A percentile compares a stretch with the other conserved stretches of the same genome.
Evolutionary conservation across 2,329 filamentous ascomycete genomes (phyloP).

Genomic region (Fusarium beomiforme): DNA sequence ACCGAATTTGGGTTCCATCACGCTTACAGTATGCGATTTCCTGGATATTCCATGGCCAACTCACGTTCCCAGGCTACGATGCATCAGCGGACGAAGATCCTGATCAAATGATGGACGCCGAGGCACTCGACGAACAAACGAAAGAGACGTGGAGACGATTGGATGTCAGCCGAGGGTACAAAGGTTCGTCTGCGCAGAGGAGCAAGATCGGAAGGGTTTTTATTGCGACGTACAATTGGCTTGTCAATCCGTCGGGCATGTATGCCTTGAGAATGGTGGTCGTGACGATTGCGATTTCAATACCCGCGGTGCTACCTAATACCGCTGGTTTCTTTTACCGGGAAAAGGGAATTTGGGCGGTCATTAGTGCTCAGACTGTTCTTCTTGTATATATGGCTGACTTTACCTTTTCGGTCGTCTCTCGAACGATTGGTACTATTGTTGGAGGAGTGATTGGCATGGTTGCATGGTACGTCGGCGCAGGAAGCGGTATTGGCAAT

Average conservation of each 20-base stretch:
- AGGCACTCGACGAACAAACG: slow-evolving; percentile 44
- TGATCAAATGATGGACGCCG: slow-evolving; percentile 36
- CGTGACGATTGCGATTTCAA: slow-evolving; percentile 55
- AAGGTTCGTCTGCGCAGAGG: slow-evolving; percentile 17
- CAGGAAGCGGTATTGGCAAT: slow-evolving; percentile 58
- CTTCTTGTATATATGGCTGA: slow-evolving; percentile 61
- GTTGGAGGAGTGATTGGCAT: slow-evolving; percentile 59
- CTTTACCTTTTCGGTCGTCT: slow-evolving; percentile 57
- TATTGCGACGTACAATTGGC: slow-evolving; percentile 51
- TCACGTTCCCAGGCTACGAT: slow-evolving; percentile 31
- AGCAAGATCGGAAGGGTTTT: slow-evolving; percentile 37
- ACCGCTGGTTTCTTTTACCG: slow-evolving; percentile 61
- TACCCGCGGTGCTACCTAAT: slow-evolving; percentile 54
- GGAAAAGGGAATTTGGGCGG: slow-evolving; percentile 61
- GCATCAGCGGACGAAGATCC: slow-evolving; percentile 29
- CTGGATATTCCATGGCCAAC: slow-evolving; percentile 48
- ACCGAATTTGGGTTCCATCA: slow-evolving; percentile 55
- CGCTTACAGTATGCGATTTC: slow-evolving; percentile 51
- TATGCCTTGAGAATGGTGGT: slow-evolving; percentile 59
- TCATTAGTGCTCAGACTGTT: slow-evolving; percentile 61
- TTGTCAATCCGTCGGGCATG: slow-evolving; percentile 55
- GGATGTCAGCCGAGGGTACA: slow-evolving; percentile 47
- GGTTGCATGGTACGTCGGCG: slow-evolving; percentile 62
- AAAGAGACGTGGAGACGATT: slow-evolving; percentile 50
- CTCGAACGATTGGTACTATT: slow-evolving; percentile 55